Evolutionary conservation across 257 asterid species (phyloP), one percentile per base, ranked within the genome.

Genomic region (Cynanchum wilfordii): DNA sequence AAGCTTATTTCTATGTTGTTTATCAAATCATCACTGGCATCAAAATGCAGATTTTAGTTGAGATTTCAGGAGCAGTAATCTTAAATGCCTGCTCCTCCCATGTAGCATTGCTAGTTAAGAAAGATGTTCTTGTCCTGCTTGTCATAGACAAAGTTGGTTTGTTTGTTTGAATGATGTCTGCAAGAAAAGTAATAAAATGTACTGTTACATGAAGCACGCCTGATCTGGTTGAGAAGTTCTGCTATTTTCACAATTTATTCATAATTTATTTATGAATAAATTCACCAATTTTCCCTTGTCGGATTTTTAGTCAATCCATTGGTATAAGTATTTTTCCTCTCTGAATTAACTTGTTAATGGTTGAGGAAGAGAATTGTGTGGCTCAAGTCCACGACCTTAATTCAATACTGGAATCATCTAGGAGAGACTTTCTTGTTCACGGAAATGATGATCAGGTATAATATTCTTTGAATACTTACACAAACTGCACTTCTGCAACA

Each of bases 361-460:
- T 73, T 62, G 63, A 63, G 2, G 44, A 56, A 27, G 77, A 36
- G 13, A 71, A 80, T 54, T 81, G 75, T 73, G 70, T 50, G 13
- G 45, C 49, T 9, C 65, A 69, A 70, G 24, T 4, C 0, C 51
- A 80, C 74, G 87, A 88, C 73, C 72, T 90, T 6, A 15, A 68
- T 24, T 73, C 90, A 2, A 73, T 88, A 57, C 82, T 94, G 13
- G 73, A 66, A 74, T 83, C 89, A 49, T 36, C 87, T 1, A 78
- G 75, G 38, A 89, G 97, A 67, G 90, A 91, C 69, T 91, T 80
- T 79, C 96, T 94, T 62, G 12, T 88, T 68, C 97, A 93, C 38
- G 88, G 87, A 85, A 85, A 84, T 45, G 97, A 95, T 13, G 90
- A 88, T 20, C 86, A 86, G 95, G 99, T 93, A 66, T 10, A 5